Percentiles rank a stretch among this genome's conserved stretches.
These are phyloP conservation scores for Amanita pallidorosea DNA, from an alignment of 768 basidiomycete genomes.

Conservation along the genomic window DNA sequence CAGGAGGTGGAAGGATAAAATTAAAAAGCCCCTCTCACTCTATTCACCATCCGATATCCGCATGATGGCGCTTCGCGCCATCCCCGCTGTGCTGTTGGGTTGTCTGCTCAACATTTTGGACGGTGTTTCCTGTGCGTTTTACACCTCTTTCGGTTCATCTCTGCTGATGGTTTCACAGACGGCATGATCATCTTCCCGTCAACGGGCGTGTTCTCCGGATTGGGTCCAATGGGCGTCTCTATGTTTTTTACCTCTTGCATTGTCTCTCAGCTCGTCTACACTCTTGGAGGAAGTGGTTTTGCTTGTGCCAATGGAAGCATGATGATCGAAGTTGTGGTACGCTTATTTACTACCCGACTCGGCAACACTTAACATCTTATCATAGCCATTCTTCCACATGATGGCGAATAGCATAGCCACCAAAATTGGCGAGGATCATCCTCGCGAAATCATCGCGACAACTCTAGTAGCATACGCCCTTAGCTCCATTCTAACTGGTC, in stretches of 20 bases:
- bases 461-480: constrained; percentile 84
- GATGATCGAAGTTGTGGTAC: constrained; percentile 97
- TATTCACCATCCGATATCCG: constrained; percentile 11
- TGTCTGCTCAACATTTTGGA: constrained; percentile 84
- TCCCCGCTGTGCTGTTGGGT: constrained; percentile 85
- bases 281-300: constrained; percentile 81
- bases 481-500: constrained; percentile 80
- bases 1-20: neutral
- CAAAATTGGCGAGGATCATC: constrained; percentile 61
- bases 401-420: constrained; percentile 67
- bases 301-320: constrained; percentile 86
- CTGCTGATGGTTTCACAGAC: constrained; percentile 31
- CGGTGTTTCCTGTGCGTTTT: constrained; percentile 74
- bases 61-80: constrained; percentile 25
- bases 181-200: constrained; percentile 96
- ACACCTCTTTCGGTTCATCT: neutral
- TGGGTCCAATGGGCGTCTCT: constrained; percentile 86
- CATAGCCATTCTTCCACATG: constrained; percentile 91
- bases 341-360: constrained; percentile 16
- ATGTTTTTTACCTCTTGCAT: constrained; percentile 90
- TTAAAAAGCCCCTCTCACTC: neutral
- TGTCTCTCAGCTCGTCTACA: constrained; percentile 76
- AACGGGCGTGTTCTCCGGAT: constrained; percentile 62
- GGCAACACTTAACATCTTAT: neutral
- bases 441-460: constrained; percentile 74